Base-by-base conservation (phyloP, 371 early-diverging fungal genomes). In the Fennellomyces sp. region DNA sequence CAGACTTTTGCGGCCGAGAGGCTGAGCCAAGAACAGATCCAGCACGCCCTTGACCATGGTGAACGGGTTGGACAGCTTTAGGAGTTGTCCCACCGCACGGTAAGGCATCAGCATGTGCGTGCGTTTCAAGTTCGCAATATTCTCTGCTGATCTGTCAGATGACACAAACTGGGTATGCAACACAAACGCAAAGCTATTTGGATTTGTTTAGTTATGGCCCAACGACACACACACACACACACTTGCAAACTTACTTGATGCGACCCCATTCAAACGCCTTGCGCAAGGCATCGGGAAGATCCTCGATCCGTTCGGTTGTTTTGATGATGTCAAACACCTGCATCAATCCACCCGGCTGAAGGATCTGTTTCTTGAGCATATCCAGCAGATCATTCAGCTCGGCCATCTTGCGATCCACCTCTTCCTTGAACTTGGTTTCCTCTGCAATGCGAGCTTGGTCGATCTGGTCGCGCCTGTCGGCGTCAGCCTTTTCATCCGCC, bases 41-140 rank as follows among this genome's bases (percentile, higher is more conserved):
- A 85, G 66, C 0, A 85, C 69, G 3, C 83, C 83, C 60, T 81
- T 87, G 65, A 83, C 73, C 78, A 87, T 78, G 0, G 69, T 66
- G 61, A 84, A 73, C 0, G 87, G 87, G 57, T 84, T 87, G 21
- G 87, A 82, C 11, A 82, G 52, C 55, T 83, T 82, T 45, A 87
- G 61, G 26, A 82, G 65, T 7, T 75, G 72, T 48, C 78, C 74
- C 45, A 87, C 61, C 12, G 84, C 69, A 41, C 78, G 64, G 64
- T 83, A 87, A 4, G 87, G 87, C 66, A 87, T 73, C 59, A 85
- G 27, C 17, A 58, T 41, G 39, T 87, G 79, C 0, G 80, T 82
- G 13, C 83, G 82, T 71, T 84, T 82, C 36, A 87, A 71, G 8
- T 80, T 75, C 6, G 77, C 69, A 47, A 81, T 69, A 57, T 81